Conservation (phyloP, 768 basidiomycete genomes). For the Suillus variegatus region DNA sequence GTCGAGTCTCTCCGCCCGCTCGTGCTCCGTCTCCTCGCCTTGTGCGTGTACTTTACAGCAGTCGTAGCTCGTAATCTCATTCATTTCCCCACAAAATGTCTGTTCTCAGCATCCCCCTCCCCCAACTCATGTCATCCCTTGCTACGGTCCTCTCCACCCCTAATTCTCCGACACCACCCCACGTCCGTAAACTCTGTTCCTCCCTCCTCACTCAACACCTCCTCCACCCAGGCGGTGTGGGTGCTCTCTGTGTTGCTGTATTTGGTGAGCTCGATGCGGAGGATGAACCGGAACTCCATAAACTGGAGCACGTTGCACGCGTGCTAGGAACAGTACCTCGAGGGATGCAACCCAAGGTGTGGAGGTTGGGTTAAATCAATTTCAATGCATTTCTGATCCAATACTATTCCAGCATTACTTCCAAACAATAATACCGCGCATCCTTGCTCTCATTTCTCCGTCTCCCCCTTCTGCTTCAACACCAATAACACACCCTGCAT, state of each 20-base stretch:
- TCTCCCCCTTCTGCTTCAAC: neutral
- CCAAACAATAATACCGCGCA: conserved; percentile 49
- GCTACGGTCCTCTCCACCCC: conserved; percentile 55
- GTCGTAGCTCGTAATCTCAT: conserved; percentile 10
- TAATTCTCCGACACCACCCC: conserved; percentile 36
- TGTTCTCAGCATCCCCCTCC: conserved; percentile 51
- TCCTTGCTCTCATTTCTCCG: conserved; percentile 49
- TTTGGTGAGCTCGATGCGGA: conserved; percentile 60
- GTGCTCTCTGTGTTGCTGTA: conserved; percentile 66
- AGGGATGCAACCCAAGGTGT: conserved; percentile 54
- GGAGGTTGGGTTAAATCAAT: neutral
- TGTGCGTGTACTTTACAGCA: conserved; percentile 47
- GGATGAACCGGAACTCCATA: conserved; percentile 61
- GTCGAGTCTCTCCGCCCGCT: conserved; percentile 51
- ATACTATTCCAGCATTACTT: conserved; percentile 58
- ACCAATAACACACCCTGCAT: conserved; percentile 33
- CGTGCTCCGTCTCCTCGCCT: conserved; percentile 57
- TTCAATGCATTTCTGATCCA: neutral
- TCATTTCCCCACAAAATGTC: neutral
- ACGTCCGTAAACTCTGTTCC: conserved; percentile 60
- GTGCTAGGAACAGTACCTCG: conserved; percentile 67
- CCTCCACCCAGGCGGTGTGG: conserved; percentile 67
- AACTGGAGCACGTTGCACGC: conserved; percentile 70
- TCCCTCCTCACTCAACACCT: conserved; percentile 72
- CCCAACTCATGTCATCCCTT: conserved; percentile 65